Base-by-base conservation (phyloP, 2,329 filamentous ascomycete species). In the Fusarium subtropicale region DNA sequence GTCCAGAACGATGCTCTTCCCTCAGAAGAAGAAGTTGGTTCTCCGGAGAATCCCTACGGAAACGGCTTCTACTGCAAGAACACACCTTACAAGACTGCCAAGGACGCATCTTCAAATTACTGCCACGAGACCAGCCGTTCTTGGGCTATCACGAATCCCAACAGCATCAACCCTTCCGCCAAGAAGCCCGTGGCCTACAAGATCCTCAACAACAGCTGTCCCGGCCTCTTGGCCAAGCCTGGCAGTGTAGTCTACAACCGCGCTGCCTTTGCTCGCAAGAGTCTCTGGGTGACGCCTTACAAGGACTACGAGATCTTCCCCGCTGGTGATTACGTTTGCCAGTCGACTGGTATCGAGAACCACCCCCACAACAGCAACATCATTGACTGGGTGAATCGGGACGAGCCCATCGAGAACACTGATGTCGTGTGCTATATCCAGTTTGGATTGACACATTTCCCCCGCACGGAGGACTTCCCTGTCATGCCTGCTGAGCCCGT, bases 341-440 rank as follows among this genome's bases (percentile, higher is more conserved):
- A 97, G 77, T 96, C 94, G 3, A 93, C 90, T 0, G 94, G 94
- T 74, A 89, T 93, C 78, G 71, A 74, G 42, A 60, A 90, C 41
- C 73, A 75, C 5, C 73, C 73, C 66, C 91, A 91, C 1, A 91
- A 91, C 1, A 80, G 82, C 42, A 93, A 92, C 36, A 82, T 97
- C 3, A 88, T 91, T 0, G 85, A 90, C 72, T 95, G 92, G 93
- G 91, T 96, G n/a, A 88, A 92, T 66, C 89, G 92, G 10, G 82
- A 82, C 38, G 89, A 87, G 66, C 86, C 83, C 34, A 90, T 97
- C 72, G 92, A 92, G 56, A 91, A 97, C 82, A 92, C 90, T 0
- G 92, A 97, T 78, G 82, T 97, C 30, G 94, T 97, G 2, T 87
- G 97, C 30, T 97, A 94, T 92, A 94, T 97, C 81, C 97, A 94